A percentile compares a stretch with the other conserved stretches of the same genome.
phyloP scores from a whole-genome alignment of 805 yeast species.

The Zygosaccharomyces bisporus region DNA sequence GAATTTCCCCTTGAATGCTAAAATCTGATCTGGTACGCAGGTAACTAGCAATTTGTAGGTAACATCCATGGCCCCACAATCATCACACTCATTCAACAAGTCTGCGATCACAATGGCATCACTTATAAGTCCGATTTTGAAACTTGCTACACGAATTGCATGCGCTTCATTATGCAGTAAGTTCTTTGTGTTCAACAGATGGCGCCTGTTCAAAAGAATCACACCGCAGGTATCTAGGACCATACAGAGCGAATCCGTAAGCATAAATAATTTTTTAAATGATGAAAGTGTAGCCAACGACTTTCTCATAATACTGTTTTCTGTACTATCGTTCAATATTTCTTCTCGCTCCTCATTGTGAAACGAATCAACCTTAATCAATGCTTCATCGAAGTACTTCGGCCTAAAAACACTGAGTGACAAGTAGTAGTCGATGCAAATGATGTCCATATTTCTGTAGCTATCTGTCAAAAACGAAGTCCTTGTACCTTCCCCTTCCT shows the following conservation, averaged over 20 bases:
- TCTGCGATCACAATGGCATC: slow-evolving; percentile 22
- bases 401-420: slow-evolving; percentile 25
- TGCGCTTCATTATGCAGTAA: slow-evolving; percentile 7
- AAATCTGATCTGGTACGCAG: slow-evolving; percentile 23
- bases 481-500: slow-evolving; percentile 13
- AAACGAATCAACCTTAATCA: slow-evolving; percentile 19
- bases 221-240: slow-evolving; percentile 27
- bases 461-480: slow-evolving; percentile 27
- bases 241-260: slow-evolving; percentile 23
- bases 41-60: slow-evolving; percentile 20
- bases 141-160: slow-evolving; percentile 20
- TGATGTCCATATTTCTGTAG: slow-evolving; percentile 26
- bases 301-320: slow-evolving; percentile 5
- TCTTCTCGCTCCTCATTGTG: slow-evolving; percentile 7
- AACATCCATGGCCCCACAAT: slow-evolving; percentile 8
- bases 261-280: slow-evolving; percentile 26
- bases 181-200: slow-evolving; percentile 12
- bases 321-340: not conserved
- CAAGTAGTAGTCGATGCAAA: slow-evolving; percentile 23
- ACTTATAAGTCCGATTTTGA: slow-evolving; percentile 24
- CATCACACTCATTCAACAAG: slow-evolving; percentile 7
- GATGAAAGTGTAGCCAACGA: slow-evolving; percentile 17
- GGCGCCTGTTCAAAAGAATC: slow-evolving; percentile 20
- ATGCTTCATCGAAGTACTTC: slow-evolving; percentile 21
- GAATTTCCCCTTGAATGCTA: slow-evolving; percentile 23